Conservation (phyloP, 1,284 basidiomycete species). For the Papiliotrema laurentii region DNA sequence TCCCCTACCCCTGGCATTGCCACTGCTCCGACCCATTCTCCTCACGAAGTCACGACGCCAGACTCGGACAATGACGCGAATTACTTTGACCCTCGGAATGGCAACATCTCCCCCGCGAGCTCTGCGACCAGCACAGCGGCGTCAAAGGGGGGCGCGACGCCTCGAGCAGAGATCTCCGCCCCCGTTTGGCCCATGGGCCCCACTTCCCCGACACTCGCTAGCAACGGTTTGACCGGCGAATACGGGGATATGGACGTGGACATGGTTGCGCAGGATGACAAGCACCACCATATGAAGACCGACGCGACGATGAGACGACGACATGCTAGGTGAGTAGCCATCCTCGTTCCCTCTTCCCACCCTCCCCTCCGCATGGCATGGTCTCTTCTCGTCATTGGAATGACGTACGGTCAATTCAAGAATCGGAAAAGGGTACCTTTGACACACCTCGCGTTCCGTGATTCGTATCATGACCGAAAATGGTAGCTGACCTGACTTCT, state of each 20-base stretch:
- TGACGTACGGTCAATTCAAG: no score
- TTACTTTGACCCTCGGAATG: slow-evolving; percentile 1
- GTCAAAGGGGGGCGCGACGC: slow-evolving; percentile 25
- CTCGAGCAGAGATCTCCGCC: slow-evolving; percentile 24
- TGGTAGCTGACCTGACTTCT: no score
- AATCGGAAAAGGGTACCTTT: no score
- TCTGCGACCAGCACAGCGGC: slow-evolving; percentile 22
- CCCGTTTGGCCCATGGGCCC: slow-evolving; percentile 21
- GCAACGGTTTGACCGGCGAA: neutral
- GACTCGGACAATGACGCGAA: neutral
- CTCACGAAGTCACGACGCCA: slow-evolving; percentile 2
- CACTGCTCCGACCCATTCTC: neutral
- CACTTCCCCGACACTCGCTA: neutral
- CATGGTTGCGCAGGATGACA: neutral
- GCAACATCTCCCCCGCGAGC: slow-evolving; percentile 16
- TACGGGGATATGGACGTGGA: slow-evolving; percentile 3
- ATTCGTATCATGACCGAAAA: no score
- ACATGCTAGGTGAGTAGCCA: slow-evolving; percentile 34
- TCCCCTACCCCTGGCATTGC: no score
- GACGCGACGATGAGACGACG: slow-evolving; percentile 30
- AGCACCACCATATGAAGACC: slow-evolving; percentile 10
- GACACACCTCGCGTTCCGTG: no score
- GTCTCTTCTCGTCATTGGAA: slow-evolving; percentile 3
- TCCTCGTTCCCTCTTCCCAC: slow-evolving; percentile 10
- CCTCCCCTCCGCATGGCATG: slow-evolving; percentile 1